Evolutionary conservation across 208 protist genomes (phyloP), one percentile per base, ranked within the genome.

Genomic region (Leishmania mexicana): DNA sequence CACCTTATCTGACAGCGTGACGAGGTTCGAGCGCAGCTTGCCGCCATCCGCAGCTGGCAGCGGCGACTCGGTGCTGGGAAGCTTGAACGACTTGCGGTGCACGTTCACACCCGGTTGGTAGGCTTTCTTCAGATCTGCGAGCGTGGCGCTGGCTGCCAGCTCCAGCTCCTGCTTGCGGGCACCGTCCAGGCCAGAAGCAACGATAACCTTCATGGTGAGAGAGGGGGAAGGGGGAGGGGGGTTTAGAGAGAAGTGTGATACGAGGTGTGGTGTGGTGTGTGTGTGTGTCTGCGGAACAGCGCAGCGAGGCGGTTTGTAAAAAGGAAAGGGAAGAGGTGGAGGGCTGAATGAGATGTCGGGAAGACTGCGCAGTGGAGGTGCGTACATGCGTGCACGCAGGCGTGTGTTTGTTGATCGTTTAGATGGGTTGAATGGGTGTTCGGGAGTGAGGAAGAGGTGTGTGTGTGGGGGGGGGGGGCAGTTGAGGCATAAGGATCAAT

Each of bases 31-130:
- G 76, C 85, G 86, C 15, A 68, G 78, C 78, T 86, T 86, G 83
- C 87, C 79, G 49, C 85, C 89, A 40, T 87, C 76, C 74, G 88
- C 80, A 21, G 76, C 75, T 19, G 80, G 81, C 86, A 3, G 80
- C 87, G 49, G 79, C 10, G 53, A 62, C 71, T 54, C 51, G 42
- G 83, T 51, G 53, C 76, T 79, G 62, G 88, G 57, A 49, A 97
- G 81, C 84, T 93, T 95, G 84, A 96, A 95, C 64, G 89, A 82
- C 84, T 95, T 96, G 79, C 90, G 91, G 90, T 95, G 76, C 28
- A 90, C 65, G 74, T 85, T 81, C 76, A 93, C 74, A 49, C 87
- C 86, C 49, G 92, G 91, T 74, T 78, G 83, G 79, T 94, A 97
- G 31, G 78, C 85, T 81, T 87, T 88, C 85, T 94, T 92, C 62